These are phyloP conservation scores for Cyberlindnera xylosilytica DNA, from an alignment of 805 yeast species.

Conservation along the genomic window DNA sequence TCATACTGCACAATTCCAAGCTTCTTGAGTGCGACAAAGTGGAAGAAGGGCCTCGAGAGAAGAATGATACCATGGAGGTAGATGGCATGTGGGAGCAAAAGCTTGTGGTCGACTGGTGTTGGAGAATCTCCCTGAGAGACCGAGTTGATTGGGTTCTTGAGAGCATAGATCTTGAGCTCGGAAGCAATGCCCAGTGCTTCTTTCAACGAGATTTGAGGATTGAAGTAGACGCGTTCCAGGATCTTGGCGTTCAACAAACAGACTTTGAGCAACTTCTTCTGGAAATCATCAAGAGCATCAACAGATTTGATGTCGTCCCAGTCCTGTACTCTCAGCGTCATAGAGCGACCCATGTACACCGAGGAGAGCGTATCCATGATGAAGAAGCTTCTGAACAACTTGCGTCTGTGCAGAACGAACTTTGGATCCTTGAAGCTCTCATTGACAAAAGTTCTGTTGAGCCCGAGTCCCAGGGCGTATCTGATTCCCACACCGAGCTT, in stretches of 20 bases:
- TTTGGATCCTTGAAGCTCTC: constrained; percentile 32
- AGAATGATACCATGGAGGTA: constrained; percentile 37
- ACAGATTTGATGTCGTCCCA: constrained; percentile 36
- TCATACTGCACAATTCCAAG: constrained; percentile 20
- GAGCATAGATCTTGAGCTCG: constrained; percentile 35
- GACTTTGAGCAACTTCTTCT: constrained; percentile 30
- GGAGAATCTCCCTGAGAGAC: constrained; percentile 25
- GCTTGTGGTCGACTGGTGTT: constrained; percentile 21
- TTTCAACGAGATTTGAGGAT: constrained; percentile 29
- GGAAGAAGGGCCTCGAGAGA: constrained; percentile 41
- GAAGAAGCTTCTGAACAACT: constrained; percentile 34
- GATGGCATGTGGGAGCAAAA: constrained; percentile 33
- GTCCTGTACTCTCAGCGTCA: constrained; percentile 34
- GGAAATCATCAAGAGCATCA: constrained; percentile 25
- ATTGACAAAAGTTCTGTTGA: constrained; percentile 37
- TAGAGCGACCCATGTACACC: constrained; percentile 36
- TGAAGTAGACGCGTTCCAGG: constrained; percentile 32
- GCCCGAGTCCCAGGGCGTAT: constrained; percentile 41
- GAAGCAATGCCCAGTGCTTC: constrained; percentile 34
- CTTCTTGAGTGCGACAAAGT: constrained; percentile 29
- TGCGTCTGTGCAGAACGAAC: constrained; percentile 31
- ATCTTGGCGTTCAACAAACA: constrained; percentile 31
- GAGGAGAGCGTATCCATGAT: constrained; percentile 35
- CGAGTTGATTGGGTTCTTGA: constrained; percentile 32
- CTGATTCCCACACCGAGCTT: constrained; percentile 40